Evolutionary conservation across 176 grass and related monocot genomes (phyloP).

Genomic region (Leersia perrieri): DNA sequence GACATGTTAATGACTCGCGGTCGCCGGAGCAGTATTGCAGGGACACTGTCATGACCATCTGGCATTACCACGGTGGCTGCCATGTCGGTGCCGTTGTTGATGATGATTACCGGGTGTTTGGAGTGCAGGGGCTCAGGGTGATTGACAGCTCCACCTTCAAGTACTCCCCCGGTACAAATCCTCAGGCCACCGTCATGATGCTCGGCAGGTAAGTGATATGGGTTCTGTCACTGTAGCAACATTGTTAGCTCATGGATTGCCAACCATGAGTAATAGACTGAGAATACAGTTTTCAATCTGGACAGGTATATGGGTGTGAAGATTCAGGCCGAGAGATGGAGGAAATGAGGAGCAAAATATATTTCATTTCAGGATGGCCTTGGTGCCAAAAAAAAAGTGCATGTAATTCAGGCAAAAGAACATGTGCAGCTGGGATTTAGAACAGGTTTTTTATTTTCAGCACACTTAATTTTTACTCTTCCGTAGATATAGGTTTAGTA

Average conservation of each 20-base stretch:
- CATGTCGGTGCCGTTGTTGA: slow-evolving; percentile 71
- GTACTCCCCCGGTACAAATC: slow-evolving; percentile 78
- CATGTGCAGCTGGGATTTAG: slow-evolving; percentile 22
- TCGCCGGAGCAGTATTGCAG: slow-evolving; percentile 76
- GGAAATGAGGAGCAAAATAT: slow-evolving; percentile 32
- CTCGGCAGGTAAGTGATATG: slow-evolving; percentile 60
- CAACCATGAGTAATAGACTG: neutral
- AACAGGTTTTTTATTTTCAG: slow-evolving; percentile 6
- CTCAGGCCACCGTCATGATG: slow-evolving; percentile 96
- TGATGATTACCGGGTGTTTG: slow-evolving; percentile 67
- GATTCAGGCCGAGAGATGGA: slow-evolving; percentile 64
- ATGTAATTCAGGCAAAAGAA: neutral
- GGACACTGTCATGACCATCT: slow-evolving; percentile 79
- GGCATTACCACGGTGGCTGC: slow-evolving; percentile 93
- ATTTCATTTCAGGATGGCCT: slow-evolving; percentile 14
- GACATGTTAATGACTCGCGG: slow-evolving; percentile 57
- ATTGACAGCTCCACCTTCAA: slow-evolving; percentile 76
- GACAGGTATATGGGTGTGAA: slow-evolving; percentile 73
- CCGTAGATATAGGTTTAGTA: neutral
- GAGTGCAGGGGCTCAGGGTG: slow-evolving; percentile 53
- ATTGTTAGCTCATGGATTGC: neutral
- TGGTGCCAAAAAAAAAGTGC: neutral
- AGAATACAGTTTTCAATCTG: neutral
- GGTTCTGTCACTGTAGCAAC: slow-evolving; percentile 9
- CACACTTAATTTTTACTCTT: neutral